These are phyloP conservation scores for Spergularia marina DNA, from an alignment of 148 eudicot species.

Conservation along the genomic window DNA sequence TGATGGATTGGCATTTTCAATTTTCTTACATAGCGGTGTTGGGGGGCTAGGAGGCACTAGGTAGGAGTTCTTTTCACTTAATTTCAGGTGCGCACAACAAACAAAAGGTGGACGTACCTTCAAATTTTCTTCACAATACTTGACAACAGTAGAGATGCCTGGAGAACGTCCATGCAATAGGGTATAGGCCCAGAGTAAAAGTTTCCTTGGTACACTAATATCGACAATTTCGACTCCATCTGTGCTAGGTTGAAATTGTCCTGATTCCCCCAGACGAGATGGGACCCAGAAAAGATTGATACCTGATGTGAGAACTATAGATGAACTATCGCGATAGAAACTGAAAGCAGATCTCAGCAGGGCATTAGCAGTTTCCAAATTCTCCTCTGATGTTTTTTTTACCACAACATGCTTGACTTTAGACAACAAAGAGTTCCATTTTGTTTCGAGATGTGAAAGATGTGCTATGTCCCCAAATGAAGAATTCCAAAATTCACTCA, in stretches of 20 bases:
- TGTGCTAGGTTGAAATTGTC: constrained; percentile 47
- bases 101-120: constrained; percentile 49
- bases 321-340: constrained; percentile 83
- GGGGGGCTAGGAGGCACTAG: neutral
- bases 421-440: constrained; percentile 74
- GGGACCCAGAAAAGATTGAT: constrained; percentile 72
- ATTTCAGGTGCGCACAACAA: neutral
- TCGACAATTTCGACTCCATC: constrained; percentile 74
- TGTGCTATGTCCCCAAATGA: constrained; percentile 58
- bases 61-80: neutral
- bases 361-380: constrained; percentile 69
- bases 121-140: constrained; percentile 88
- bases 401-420: constrained; percentile 64
- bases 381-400: constrained; percentile 68
- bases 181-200: constrained; percentile 88
- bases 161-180: constrained; percentile 75
- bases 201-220: constrained; percentile 74
- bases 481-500: constrained; percentile 72
- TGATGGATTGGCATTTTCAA: no score
- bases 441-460: constrained; percentile 53
- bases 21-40: no score
- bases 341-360: constrained; percentile 78
- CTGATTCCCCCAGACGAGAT: constrained; percentile 49
- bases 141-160: constrained; percentile 64
- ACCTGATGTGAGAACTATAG: constrained; percentile 60